phyloP scores from a whole-genome alignment of 78 protist genomes.

The Dictyostelium firmibasis region DNA sequence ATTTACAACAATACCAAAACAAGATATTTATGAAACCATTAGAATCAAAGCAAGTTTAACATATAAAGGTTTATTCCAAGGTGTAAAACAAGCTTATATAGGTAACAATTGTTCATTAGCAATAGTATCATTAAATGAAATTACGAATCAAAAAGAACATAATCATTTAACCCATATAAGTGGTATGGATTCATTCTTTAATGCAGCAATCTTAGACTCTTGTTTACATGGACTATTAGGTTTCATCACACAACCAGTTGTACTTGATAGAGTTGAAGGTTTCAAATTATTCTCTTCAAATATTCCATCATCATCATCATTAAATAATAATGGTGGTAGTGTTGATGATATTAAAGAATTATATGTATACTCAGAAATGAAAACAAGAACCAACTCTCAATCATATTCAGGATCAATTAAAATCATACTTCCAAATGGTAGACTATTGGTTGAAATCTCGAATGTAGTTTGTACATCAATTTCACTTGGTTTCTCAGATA shows the following conservation, averaged over 20 bases:
- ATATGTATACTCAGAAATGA: background rate
- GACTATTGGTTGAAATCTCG: background rate
- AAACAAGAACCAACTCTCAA: background rate
- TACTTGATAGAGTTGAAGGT: slow-evolving; percentile 41
- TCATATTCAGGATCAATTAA: background rate
- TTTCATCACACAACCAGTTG: background rate
- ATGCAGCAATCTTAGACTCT: slow-evolving; percentile 45
- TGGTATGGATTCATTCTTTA: background rate
- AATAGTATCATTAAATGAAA: background rate
- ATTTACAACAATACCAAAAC: slow-evolving; percentile 3
- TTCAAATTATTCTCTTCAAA: slow-evolving; percentile 8
- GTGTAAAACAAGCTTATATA: background rate
- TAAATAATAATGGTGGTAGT: background rate
- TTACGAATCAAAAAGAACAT: background rate
- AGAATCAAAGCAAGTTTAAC: background rate
- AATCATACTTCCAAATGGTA: background rate
- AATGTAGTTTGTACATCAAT: background rate
- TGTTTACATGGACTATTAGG: slow-evolving; percentile 32
- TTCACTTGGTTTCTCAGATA: background rate
- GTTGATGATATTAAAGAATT: background rate
- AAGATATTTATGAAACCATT: background rate
- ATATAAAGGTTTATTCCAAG: background rate
- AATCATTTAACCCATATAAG: background rate
- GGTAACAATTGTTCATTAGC: slow-evolving; percentile 18
- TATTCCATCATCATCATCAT: background rate